A percentile compares a stretch with the other conserved stretches of the same genome.
Conservation (phyloP, 2,329 filamentous ascomycete genomes). For the Fusarium sp. region DNA sequence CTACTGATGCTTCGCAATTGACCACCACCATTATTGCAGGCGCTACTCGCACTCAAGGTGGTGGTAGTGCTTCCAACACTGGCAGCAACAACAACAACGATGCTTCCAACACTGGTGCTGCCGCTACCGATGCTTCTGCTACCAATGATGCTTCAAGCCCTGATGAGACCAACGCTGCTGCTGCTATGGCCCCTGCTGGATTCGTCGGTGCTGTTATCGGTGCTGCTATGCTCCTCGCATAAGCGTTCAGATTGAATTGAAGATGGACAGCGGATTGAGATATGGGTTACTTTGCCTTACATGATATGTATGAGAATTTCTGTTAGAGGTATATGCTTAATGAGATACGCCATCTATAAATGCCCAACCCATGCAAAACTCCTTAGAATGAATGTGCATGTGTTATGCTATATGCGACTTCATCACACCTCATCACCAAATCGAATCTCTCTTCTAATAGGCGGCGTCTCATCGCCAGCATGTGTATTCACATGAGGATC, state of each 20-base stretch:
- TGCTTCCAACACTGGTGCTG: constrained; percentile 2
- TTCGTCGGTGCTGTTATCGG: constrained; percentile 35
- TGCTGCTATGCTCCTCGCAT: constrained; percentile 38
- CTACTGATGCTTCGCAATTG: constrained; percentile 51
- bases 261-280: background rate
- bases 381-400: too few species aligned
- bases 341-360: constrained; percentile 12
- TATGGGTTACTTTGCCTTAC: background rate
- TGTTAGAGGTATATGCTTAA: constrained; percentile 16
- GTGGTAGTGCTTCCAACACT: constrained; percentile 20
- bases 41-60: constrained; percentile 21
- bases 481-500: background rate
- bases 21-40: constrained; percentile 51
- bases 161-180: constrained; percentile 36
- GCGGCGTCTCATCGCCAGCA: constrained; percentile 4
- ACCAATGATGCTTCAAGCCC: constrained; percentile 24
- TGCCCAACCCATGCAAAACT: background rate
- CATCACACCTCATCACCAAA: constrained; percentile 38
- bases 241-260: background rate
- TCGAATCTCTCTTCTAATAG: constrained; percentile 35
- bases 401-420: background rate
- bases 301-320: background rate
- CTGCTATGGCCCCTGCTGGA: constrained; percentile 31
- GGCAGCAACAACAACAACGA: constrained; percentile 10
- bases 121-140: constrained; percentile 16